These are phyloP conservation scores for Borovskyia barvae DNA, from an alignment of 208 protist species.

Conservation along the genomic window DNA sequence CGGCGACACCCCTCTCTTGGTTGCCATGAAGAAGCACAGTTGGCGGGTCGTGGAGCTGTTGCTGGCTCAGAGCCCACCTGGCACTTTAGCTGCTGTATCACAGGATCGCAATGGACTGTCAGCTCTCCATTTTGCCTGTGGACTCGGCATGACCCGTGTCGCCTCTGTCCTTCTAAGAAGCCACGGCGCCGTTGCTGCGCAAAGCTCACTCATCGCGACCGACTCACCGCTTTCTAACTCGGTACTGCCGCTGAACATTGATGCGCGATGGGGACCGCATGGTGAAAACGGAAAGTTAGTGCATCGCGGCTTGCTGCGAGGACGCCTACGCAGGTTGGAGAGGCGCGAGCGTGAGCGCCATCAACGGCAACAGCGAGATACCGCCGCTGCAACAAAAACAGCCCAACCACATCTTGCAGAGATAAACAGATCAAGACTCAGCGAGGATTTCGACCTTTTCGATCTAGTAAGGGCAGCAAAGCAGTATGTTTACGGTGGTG, in stretches of 20 bases:
- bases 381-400: not conserved
- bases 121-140: constrained; percentile 64
- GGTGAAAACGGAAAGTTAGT: constrained; percentile 31
- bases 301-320: constrained; percentile 8
- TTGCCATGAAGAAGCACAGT: constrained; percentile 42
- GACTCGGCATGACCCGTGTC: constrained; percentile 35
- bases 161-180: constrained; percentile 46
- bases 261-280: constrained; percentile 21
- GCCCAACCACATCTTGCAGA: too few relatives aligned
- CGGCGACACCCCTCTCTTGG: constrained; percentile 67
- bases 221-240: not conserved
- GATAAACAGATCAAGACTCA: too few relatives aligned
- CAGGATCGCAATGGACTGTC: constrained; percentile 48
- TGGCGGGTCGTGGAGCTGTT: constrained; percentile 55
- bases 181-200: constrained; percentile 46
- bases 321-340: constrained; percentile 14
- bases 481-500: constrained; percentile 31
- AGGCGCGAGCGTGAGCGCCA: constrained; percentile 16
- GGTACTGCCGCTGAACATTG: not conserved
- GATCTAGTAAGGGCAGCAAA: constrained; percentile 10
- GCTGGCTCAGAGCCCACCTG: constrained; percentile 35
- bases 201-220: not conserved
- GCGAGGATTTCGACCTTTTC: constrained; percentile 16
- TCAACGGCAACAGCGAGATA: constrained; percentile 3
- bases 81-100: constrained; percentile 31